Base-by-base conservation (phyloP, 2,329 filamentous ascomycete genomes). In the Neospermospora avenae region DNA sequence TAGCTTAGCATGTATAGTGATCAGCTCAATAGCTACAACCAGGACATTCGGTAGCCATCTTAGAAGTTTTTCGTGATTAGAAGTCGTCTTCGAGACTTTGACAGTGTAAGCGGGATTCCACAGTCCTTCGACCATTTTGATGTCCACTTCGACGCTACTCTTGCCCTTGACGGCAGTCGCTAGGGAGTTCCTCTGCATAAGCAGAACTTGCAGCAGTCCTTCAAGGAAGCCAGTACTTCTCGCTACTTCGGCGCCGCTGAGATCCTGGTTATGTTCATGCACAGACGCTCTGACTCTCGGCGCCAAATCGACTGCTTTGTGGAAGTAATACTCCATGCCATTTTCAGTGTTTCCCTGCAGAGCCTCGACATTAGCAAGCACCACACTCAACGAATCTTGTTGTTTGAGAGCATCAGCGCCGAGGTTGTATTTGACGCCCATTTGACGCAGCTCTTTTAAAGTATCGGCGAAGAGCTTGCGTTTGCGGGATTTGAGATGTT, bases 401-500 rank as follows among this genome's bases (percentile, higher is more conserved):
- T 85, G 84, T 41, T 83, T 81, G 18, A 98, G 79, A 45, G 88
- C 80, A 70, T 90, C 85, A 14, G 85, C 86, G 65, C 89, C 86
- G 16, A 96, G 79, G 71, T 96, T 97, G 55, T 87, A 86, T 68
- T 88, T 88, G 68, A 99, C 84, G 3, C 95, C 95, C 93, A 99
- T 98, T 59, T 88, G 84, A 37, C 91, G 86, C 28, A 97, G 78
- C 22, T 87, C 84, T 70, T 90, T 93, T 64, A 99, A 77, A 0
- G 90, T 93, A 67, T 98, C 93, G 0, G 91, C 90, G 68, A 96
- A 95, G 14, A 98, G 82, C 68, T 92, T 93, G 45, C 91, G 86
- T 76, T 99, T 99, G 68, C 91, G 84, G 2, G 85, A 86, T 78
- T 97, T 98, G 67, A 98, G 84, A 73, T 97, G 91, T 74, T 96